Base-by-base conservation (phyloP, 2,329 filamentous ascomycete genomes). In the Talaromyces sp. region DNA sequence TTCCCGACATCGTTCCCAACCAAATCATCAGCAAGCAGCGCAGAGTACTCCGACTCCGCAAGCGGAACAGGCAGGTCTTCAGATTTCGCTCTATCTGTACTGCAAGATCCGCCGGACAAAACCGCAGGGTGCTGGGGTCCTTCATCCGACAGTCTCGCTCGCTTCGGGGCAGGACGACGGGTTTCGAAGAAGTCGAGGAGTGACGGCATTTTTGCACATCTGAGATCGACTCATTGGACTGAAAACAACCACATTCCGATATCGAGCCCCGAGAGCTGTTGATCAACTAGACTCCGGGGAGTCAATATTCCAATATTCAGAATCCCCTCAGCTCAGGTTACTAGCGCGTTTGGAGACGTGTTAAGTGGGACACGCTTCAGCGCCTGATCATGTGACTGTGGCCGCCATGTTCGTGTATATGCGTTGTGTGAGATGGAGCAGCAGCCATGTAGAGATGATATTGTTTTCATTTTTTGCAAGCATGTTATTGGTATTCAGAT, bases 101-200 rank as follows among this genome's bases (percentile, higher is more conserved):
- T 49, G 43, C 32, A 21, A 50, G 53, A 43, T 26, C 10, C 27
- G n/a, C 55, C 41, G 24, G 53, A 27, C n/a, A 41, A 32, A 19
- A 35, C 10, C 21, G 55, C 14, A 17, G 55, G 29, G 21, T 31
- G 31, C 46, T 35, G 38, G 17, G 50, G 31, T 7, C 64, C 63
- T 13, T 64, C 59, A n/a, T 64, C 66, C 9, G 63, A 64, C 59
- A 69, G 71, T 49, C 68, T 70, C 32, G 61, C 43, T 11, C 73
- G 71, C 64, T 77, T 77, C 38, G 63, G 57, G 3, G 68, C 64
- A 21, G 65, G 64, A 50, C 69, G 69, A 58, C 68, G 63, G 3
- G 69, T 75, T 38, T 74, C 71, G 69, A 72, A 75, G 56, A 69
- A 76, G 58, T 75, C 67, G 65, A 75, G 46, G 27, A 75, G 62